These are phyloP conservation scores for Populus tremula DNA, from an alignment of 345 rosid species.

Conservation along the genomic window DNA sequence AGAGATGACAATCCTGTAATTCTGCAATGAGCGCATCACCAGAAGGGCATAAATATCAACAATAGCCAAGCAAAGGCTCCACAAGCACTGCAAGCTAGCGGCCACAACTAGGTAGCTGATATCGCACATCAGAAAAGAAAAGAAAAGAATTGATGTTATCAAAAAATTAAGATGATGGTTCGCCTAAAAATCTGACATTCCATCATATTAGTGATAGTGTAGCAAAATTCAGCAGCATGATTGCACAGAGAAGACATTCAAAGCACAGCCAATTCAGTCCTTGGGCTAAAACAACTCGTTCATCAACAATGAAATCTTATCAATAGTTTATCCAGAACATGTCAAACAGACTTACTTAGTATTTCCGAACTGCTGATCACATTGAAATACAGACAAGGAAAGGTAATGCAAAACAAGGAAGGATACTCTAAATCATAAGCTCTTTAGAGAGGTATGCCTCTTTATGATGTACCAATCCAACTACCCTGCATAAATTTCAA, in stretches of 20 bases:
- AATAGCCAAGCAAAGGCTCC: slow-evolving; percentile 63
- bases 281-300: background rate
- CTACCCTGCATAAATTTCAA: background rate
- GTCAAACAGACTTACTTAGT: background rate
- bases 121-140: slow-evolving; percentile 22
- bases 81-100: slow-evolving; percentile 65
- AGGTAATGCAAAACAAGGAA: background rate
- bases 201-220: background rate
- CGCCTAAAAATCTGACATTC: background rate
- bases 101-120: slow-evolving; percentile 80
- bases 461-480: background rate
- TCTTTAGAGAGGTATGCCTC: background rate
- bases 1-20: slow-evolving; percentile 42
- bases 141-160: slow-evolving; percentile 16
- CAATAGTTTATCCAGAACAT: background rate
- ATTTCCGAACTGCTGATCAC: background rate
- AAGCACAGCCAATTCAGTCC: background rate
- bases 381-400: background rate
- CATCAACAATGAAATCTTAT: background rate
- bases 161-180: background rate
- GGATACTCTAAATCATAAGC: too few relatives aligned
- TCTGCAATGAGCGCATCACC: slow-evolving; percentile 72
- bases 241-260: background rate
- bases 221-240: background rate
- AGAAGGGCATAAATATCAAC: slow-evolving; percentile 58